phyloP scores from a whole-genome alignment of 805 yeast species.

The Lipomyces yamanashiensis region DNA sequence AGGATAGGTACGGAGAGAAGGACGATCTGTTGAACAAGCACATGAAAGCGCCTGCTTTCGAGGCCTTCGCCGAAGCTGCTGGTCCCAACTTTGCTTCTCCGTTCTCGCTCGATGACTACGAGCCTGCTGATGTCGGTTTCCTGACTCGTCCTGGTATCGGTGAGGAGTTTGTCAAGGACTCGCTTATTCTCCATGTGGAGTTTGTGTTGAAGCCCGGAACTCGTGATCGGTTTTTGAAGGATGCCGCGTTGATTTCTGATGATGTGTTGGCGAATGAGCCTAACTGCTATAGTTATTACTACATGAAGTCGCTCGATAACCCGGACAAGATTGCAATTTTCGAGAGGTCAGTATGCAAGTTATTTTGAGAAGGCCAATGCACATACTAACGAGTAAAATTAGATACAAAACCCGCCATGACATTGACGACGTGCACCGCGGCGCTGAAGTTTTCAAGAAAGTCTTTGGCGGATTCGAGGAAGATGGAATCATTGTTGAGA shows the following conservation, averaged over 20 bases:
- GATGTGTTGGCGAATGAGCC: constrained; percentile 27
- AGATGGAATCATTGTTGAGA: neutral
- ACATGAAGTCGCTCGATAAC: constrained; percentile 13
- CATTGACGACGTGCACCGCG: constrained; percentile 27
- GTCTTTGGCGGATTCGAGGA: constrained; percentile 17
- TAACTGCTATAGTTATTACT: constrained; percentile 24
- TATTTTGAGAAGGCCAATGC: neutral
- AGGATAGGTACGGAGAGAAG: constrained; percentile 23
- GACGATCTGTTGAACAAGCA: constrained; percentile 23
- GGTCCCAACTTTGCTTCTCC: constrained; percentile 9
- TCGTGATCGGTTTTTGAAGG: constrained; percentile 83
- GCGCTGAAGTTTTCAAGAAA: constrained; percentile 15
- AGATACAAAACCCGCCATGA: constrained; percentile 28
- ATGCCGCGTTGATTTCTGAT: constrained; percentile 58
- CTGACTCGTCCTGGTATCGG: constrained; percentile 25
- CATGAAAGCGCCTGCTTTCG: constrained; percentile 24
- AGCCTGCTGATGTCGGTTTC: constrained; percentile 33
- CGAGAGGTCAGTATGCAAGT: constrained; percentile 19
- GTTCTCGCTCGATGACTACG: constrained; percentile 18
- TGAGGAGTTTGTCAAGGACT: constrained; percentile 13
- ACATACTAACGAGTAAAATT: neutral
- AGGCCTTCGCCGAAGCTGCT: constrained; percentile 20
- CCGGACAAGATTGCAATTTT: constrained; percentile 31
- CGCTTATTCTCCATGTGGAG: constrained; percentile 18
- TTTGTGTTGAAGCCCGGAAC: constrained; percentile 28